These are phyloP conservation scores for Sonneratia caseolaris DNA, from an alignment of 345 rosid species.

Conservation along the genomic window DNA sequence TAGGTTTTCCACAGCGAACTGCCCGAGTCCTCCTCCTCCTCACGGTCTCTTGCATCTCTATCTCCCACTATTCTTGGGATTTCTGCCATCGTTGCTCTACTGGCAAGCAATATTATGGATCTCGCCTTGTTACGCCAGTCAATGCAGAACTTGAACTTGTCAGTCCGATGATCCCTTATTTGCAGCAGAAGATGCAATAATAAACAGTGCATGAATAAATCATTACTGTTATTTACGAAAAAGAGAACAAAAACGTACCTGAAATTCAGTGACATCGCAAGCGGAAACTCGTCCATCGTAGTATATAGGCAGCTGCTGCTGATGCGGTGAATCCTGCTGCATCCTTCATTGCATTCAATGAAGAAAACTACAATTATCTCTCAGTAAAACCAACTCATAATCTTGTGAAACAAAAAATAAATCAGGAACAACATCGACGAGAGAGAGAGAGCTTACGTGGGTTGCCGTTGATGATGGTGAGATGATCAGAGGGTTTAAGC, in stretches of 20 bases:
- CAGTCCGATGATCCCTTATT: not conserved
- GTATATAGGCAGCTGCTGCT: conserved; percentile 33
- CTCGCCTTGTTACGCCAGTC: conserved; percentile 15
- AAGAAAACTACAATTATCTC: too few species aligned
- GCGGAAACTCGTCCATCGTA: conserved; percentile 36
- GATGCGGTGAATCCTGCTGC: too few species aligned
- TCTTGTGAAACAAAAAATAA: too few species aligned
- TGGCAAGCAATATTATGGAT: conserved; percentile 22
- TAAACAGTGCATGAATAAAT: not conserved
- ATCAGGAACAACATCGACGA: too few species aligned
- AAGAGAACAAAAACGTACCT: conserved; percentile 17
- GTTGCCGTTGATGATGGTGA: conserved; percentile 4
- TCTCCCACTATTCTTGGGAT: not conserved
- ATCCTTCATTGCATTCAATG: too few species aligned
- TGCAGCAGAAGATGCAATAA: not conserved
- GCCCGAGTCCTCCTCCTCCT: not conserved
- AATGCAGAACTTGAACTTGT: not conserved
- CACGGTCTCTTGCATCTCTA: not conserved
- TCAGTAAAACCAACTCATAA: too few species aligned
- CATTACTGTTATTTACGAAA: too few species aligned
- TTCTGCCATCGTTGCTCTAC: conserved; percentile 5
- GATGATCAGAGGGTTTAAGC: conserved; percentile 17
- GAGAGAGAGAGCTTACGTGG: not conserved
- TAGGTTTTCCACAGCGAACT: not conserved
- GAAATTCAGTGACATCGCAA: conserved; percentile 35